These are phyloP conservation scores for Betula pendula DNA, from an alignment of 306 rosid genomes.

Conservation along the genomic window DNA sequence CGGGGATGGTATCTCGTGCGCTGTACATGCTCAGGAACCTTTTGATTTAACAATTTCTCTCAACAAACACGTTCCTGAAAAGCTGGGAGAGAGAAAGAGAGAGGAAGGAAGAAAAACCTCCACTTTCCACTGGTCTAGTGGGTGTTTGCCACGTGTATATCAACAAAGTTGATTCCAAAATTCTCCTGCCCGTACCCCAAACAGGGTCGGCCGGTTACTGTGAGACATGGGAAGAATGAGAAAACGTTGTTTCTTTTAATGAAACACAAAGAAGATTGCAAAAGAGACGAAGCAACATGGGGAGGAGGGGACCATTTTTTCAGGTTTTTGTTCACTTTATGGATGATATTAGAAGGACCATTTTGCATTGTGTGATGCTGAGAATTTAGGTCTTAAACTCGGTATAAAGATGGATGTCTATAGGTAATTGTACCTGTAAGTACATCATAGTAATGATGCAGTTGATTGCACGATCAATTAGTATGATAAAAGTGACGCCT, in stretches of 20 bases:
- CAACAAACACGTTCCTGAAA: constrained; percentile 27
- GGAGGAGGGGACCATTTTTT: constrained; percentile 21
- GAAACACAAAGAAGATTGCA: constrained; percentile 46
- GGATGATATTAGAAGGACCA: constrained; percentile 22
- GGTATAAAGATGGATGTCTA: too few species aligned
- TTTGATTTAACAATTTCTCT: background rate
- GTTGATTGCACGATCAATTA: too few species aligned
- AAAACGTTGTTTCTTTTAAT: constrained; percentile 51
- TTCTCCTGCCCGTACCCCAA: constrained; percentile 7
- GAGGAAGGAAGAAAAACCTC: background rate
- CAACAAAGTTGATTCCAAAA: constrained; percentile 1
- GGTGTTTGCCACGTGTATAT: constrained; percentile 44
- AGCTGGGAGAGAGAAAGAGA: constrained; percentile 2
- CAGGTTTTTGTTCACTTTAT: background rate
- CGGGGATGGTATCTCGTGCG: background rate
- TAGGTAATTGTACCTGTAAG: too few species aligned
- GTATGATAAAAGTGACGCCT: too few species aligned
- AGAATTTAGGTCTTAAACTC: too few species aligned
- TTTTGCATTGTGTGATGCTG: background rate
- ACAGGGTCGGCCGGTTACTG: constrained; percentile 28
- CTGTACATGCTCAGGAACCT: constrained; percentile 26
- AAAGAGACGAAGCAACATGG: constrained; percentile 3
- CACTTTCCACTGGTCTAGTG: constrained; percentile 17
- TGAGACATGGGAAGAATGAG: constrained; percentile 38
- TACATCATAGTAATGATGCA: too few species aligned